These are phyloP conservation scores for Karstenula rhodostoma DNA, from an alignment of 2,329 filamentous ascomycete species.

Conservation along the genomic window DNA sequence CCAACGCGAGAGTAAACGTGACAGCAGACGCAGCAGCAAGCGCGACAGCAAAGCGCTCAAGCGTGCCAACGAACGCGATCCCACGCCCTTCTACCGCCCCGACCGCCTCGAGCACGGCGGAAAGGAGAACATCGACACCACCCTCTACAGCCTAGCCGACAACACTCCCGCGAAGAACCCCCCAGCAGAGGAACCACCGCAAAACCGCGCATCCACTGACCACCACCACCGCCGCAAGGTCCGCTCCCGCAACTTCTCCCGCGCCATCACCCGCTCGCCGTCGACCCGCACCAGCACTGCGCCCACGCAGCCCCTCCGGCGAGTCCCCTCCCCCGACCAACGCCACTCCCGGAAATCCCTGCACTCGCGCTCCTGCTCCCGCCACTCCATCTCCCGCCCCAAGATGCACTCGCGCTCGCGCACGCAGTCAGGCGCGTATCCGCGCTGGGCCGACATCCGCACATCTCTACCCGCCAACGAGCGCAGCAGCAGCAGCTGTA, in stretches of 20 bases:
- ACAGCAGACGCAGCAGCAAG: conserved; percentile 25
- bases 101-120: conserved; percentile 37
- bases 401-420: conserved; percentile 34
- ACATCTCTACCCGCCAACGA: not conserved
- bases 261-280: conserved; percentile 17
- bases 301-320: conserved; percentile 15
- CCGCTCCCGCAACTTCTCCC: conserved; percentile 23
- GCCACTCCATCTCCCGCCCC: conserved; percentile 20
- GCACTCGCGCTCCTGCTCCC: conserved; percentile 33
- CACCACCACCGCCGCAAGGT: conserved; percentile 13
- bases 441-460: conserved; percentile 31
- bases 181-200: conserved; percentile 1
- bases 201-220: conserved; percentile 22
- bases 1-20: conserved; percentile 27
- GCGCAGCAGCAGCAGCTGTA: conserved; percentile 21
- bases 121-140: conserved; percentile 39
- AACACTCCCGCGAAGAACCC: not conserved
- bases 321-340: conserved; percentile 24
- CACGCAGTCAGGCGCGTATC: conserved; percentile 41
- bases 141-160: conserved; percentile 29
- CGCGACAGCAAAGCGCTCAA: conserved; percentile 27
- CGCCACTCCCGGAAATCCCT: conserved; percentile 36
- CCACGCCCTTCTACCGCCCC: conserved; percentile 32
- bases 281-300: conserved; percentile 15
- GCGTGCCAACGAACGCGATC: conserved; percentile 36